Evolutionary conservation across 768 basidiomycete genomes (phyloP), one percentile per base, ranked within the genome.

Genomic region (Termitomyces sp.): DNA sequence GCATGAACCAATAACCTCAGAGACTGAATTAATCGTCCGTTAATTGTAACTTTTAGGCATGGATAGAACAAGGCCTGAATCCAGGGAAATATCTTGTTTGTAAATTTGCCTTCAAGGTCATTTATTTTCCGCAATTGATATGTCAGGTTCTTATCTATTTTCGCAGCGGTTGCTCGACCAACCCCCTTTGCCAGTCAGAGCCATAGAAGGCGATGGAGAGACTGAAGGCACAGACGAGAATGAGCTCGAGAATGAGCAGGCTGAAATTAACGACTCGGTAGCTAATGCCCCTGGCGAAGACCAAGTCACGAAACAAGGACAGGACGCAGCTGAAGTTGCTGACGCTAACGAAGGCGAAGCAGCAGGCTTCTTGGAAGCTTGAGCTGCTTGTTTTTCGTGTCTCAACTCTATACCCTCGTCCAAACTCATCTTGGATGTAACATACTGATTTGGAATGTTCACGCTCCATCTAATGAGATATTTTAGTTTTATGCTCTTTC

Each of bases 81-180:
- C 71, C 79, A 0, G 78, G 85, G 42, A 90, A 91, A 1, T 88
- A 83, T 69, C 76, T 87, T 39, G 92, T 97, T 28, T 96, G 94
- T 77, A 91, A 93, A 71, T 95, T 84, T 68, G 85, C 88, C 0
- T 91, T 97, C 71, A 86, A 90, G 76, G 92, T 92, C 15, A 15
- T 33, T 32, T 38, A 42, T 38, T 49, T 11, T 20, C 33, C 12
- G 5, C 24, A 4, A 32, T 45, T 13, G 33, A 32, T 54, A 64
- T 44, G 5, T 18, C 55, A 32, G 60, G 13, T 45, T 15, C 55
- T 61, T n/a, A 51, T 38, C 1, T 15, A 33, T 45, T 33, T 7
- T 38, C 13, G 32, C 20, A 88, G 87, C 82, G 87, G 39, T 66
- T 90, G 22, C 75, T 80, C 13, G 78, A 75, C 24, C 88, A 90